Conservation (phyloP, 805 yeast genomes). For the Candida gorgasii region DNA sequence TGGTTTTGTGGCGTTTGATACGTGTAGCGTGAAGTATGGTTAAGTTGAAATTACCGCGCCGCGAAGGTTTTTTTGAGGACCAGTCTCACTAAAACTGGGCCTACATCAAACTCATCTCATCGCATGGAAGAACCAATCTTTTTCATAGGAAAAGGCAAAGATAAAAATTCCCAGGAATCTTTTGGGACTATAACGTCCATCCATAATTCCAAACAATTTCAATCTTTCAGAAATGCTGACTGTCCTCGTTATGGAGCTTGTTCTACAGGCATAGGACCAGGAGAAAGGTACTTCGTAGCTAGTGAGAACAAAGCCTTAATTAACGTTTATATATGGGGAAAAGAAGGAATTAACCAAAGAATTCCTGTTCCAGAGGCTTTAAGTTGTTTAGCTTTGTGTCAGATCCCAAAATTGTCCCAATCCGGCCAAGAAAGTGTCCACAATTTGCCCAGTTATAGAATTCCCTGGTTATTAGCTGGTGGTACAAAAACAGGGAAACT, state of each 20-base stretch:
- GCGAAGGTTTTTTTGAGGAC: too few species aligned
- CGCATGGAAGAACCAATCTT: constrained; percentile 53
- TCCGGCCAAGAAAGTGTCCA: constrained; percentile 6
- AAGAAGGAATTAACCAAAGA: constrained; percentile 73
- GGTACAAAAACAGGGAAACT: constrained; percentile 76
- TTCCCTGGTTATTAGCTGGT: constrained; percentile 70
- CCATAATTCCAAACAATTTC: constrained; percentile 48
- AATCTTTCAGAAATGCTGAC: constrained; percentile 55
- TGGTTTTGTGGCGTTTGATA: too few species aligned
- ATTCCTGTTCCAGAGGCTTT: constrained; percentile 84
- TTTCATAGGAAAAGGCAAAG: constrained; percentile 46
- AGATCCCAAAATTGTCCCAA: neutral
- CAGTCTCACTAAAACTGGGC: too few species aligned
- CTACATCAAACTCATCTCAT: constrained; percentile 14
- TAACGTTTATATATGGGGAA: constrained; percentile 69
- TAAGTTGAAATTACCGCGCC: too few species aligned
- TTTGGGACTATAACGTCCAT: constrained; percentile 43
- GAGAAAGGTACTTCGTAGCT: constrained; percentile 61
- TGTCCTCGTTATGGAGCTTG: constrained; percentile 47
- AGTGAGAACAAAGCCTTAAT: constrained; percentile 72
- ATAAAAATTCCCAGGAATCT: constrained; percentile 46
- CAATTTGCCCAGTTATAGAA: constrained; percentile 42
- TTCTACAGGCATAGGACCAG: constrained; percentile 46
- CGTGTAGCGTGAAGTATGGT: too few species aligned
- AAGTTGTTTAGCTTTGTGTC: constrained; percentile 51